A percentile compares a stretch with the other conserved stretches of the same genome.
These are phyloP conservation scores for Knufia petricola DNA, from an alignment of 2,329 filamentous ascomycete species.

Conservation along the genomic window DNA sequence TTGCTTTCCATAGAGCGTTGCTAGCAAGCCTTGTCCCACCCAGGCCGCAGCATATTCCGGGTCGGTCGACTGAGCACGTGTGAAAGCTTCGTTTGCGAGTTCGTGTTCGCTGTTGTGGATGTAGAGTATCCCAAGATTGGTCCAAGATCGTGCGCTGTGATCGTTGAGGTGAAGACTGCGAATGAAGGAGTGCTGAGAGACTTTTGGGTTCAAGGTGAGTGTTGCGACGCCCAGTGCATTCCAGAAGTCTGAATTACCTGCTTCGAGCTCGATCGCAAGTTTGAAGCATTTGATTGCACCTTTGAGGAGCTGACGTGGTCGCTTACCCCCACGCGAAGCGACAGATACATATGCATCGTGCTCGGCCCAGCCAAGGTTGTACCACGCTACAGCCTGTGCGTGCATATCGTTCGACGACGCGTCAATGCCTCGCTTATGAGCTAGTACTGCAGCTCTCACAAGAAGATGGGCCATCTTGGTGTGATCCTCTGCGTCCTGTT, in stretches of 20 bases:
- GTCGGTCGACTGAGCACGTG: conserved; percentile 82
- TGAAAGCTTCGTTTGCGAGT: conserved; percentile 84
- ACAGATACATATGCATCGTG: conserved; percentile 59
- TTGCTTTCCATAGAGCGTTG: conserved; percentile 61
- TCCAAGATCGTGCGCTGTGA: conserved; percentile 74
- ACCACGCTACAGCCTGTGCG: conserved; percentile 91
- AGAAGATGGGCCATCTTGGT: conserved; percentile 39
- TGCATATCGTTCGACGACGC: conserved; percentile 64
- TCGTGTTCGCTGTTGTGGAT: conserved; percentile 72
- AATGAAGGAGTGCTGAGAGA: conserved; percentile 88
- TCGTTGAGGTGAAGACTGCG: conserved; percentile 90
- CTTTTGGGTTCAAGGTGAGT: conserved; percentile 70
- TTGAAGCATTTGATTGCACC: conserved; percentile 87
- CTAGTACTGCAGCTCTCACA: conserved; percentile 65
- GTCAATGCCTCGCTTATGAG: conserved; percentile 76
- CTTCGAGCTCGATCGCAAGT: conserved; percentile 86
- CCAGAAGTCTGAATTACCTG: conserved; percentile 93
- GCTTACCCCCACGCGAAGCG: conserved; percentile 37
- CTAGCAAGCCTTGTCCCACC: conserved; percentile 84
- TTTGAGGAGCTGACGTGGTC: conserved; percentile 59
- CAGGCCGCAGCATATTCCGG: conserved; percentile 89
- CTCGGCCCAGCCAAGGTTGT: conserved; percentile 93
- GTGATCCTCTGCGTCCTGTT: conserved; percentile 12
- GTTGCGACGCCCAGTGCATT: conserved; percentile 90
- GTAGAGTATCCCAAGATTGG: conserved; percentile 80